These are phyloP conservation scores for Pulveroboletus sp. DNA, from an alignment of 768 basidiomycete species.

Conservation along the genomic window DNA sequence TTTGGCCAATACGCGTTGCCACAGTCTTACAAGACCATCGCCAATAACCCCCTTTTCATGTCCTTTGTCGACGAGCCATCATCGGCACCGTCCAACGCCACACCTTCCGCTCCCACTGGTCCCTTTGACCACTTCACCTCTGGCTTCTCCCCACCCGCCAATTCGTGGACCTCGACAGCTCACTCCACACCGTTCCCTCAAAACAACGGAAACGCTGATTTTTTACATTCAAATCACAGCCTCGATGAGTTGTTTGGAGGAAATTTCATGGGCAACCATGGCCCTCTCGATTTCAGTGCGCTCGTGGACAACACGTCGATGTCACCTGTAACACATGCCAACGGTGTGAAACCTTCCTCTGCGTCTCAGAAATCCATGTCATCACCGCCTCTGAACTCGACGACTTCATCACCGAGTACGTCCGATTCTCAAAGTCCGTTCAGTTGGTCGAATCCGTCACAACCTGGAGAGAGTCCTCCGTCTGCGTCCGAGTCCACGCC, in stretches of 20 bases:
- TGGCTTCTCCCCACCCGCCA: conserved; percentile 37
- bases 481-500: conserved; percentile 35
- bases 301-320: conserved; percentile 29
- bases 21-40: conserved; percentile 67
- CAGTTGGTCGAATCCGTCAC: conserved; percentile 24
- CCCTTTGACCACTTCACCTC: conserved; percentile 42
- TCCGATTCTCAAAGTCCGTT: conserved; percentile 24
- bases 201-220: conserved; percentile 18
- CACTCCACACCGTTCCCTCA: conserved; percentile 19
- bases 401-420: conserved; percentile 24
- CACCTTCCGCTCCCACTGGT: conserved; percentile 11
- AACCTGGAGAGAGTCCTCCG: conserved; percentile 29
- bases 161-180: conserved; percentile 19
- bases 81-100: conserved; percentile 18
- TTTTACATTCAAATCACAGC: conserved; percentile 21
- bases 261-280: conserved; percentile 30
- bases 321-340: conserved; percentile 47
- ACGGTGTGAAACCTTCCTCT: conserved; percentile 16
- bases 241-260: conserved; percentile 48
- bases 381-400: conserved; percentile 17
- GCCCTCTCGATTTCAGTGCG: conserved; percentile 31
- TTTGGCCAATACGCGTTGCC: conserved; percentile 48
- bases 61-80: conserved; percentile 63
- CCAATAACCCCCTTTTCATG: conserved; percentile 80
- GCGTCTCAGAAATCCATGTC: conserved; percentile 14